Evolutionary conservation across 2,329 filamentous ascomycete genomes (phyloP).

Genomic region (Botrytis byssoidea): DNA sequence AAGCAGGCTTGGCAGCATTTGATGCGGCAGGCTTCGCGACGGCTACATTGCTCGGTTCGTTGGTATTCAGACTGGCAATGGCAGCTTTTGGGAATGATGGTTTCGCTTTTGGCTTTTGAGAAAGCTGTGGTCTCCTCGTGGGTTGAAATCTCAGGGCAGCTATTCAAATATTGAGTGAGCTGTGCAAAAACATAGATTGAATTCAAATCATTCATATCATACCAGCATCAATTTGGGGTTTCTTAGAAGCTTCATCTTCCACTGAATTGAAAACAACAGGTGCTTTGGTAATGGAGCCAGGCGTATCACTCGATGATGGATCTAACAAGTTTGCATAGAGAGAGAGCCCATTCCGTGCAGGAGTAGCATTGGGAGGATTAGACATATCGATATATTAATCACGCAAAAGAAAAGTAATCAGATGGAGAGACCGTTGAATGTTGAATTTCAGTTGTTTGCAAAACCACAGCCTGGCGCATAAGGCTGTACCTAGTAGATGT

Average conservation of each 20-base stretch:
- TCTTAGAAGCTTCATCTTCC: slow-evolving; percentile 53
- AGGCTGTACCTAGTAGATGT: slow-evolving; percentile 10
- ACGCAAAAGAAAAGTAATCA: slow-evolving; percentile 2
- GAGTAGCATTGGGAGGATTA: slow-evolving; percentile 29
- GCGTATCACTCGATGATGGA: slow-evolving; percentile 49
- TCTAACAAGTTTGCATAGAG: slow-evolving; percentile 85
- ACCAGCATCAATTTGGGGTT: slow-evolving; percentile 58
- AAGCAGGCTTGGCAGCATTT: slow-evolving; percentile 43
- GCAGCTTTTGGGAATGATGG: slow-evolving; percentile 53
- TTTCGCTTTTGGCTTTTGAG: slow-evolving; percentile 61
- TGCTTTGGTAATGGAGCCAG: slow-evolving; percentile 68
- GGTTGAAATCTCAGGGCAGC: slow-evolving; percentile 81
- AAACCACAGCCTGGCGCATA: slow-evolving; percentile 23
- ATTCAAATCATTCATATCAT: slow-evolving; percentile 43
- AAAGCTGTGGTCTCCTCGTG: slow-evolving; percentile 71
- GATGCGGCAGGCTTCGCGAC: slow-evolving; percentile 37
- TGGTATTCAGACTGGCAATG: slow-evolving; percentile 31
- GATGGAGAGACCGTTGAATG: neutral
- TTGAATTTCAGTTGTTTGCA: slow-evolving; percentile 2
- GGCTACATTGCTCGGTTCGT: slow-evolving; percentile 32
- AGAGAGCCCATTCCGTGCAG: slow-evolving; percentile 56
- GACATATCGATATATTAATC: slow-evolving; percentile 31
- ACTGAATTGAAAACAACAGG: slow-evolving; percentile 68
- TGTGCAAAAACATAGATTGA: slow-evolving; percentile 37
- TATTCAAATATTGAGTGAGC: slow-evolving; percentile 47